phyloP scores from a whole-genome alignment of 176 grass and related monocot genomes.

The Saccharum spontaneum region DNA sequence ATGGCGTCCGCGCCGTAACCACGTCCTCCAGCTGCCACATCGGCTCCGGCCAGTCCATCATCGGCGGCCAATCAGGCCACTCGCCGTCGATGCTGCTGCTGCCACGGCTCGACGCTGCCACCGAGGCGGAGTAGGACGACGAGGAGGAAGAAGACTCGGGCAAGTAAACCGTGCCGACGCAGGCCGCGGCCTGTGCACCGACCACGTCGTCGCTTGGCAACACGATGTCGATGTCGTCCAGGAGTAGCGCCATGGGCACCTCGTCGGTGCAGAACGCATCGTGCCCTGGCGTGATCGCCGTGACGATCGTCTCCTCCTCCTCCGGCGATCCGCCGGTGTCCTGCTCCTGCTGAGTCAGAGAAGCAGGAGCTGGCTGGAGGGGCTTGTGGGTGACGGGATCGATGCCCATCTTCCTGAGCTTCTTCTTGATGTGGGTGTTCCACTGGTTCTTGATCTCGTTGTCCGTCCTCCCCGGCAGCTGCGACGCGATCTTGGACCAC shows the following conservation, averaged over 20 bases:
- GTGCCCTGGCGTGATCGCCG: not conserved
- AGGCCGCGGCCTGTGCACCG: not conserved
- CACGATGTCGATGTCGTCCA: slow-evolving; percentile 49
- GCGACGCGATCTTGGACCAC: slow-evolving; percentile 79
- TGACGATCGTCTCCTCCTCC: not conserved
- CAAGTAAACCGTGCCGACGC: slow-evolving; percentile 16
- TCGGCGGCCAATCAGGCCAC: slow-evolving; percentile 40
- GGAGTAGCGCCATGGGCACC: slow-evolving; percentile 42
- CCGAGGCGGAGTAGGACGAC: slow-evolving; percentile 24
- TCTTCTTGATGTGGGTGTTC: slow-evolving; percentile 98
- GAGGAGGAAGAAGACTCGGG: slow-evolving; percentile 38
- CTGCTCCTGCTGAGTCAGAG: not conserved
- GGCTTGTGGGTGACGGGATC: slow-evolving; percentile 72
- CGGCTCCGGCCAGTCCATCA: slow-evolving; percentile 78
- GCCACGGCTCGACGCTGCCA: slow-evolving; percentile 24
- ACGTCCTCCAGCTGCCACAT: slow-evolving; percentile 64
- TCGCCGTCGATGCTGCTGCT: slow-evolving; percentile 30
- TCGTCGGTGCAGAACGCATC: slow-evolving; percentile 57
- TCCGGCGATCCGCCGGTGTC: not conserved
- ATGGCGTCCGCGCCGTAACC: slow-evolving; percentile 26
- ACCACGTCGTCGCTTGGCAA: not conserved
- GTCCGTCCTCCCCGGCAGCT: slow-evolving; percentile 89
- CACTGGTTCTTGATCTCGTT: slow-evolving; percentile 99
- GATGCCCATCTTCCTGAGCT: slow-evolving; percentile 84
- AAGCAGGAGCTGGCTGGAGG: slow-evolving; percentile 4